Base-by-base conservation (phyloP, 2,329 filamentous ascomycete species). In the Hyphodiscus sp. region DNA sequence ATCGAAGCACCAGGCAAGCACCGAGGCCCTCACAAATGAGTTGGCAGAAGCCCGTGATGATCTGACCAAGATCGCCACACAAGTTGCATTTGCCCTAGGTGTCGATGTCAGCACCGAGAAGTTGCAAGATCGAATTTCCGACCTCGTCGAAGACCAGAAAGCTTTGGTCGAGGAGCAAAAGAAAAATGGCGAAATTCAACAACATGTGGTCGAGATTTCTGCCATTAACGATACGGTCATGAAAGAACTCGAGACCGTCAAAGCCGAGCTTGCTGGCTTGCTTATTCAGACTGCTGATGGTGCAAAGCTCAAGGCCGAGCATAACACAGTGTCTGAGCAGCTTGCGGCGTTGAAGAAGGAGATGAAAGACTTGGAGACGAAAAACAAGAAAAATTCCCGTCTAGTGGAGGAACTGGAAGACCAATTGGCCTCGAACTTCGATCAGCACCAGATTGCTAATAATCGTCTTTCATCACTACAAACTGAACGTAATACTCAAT, bases 401-500 rank as follows among this genome's bases (percentile, higher is more conserved):
- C 77, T 99, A 13, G 89, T 99, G 9, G 90, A 97, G 69, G 92
- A 99, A 72, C 83, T 99, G 5, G 94, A 99, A 71, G 92, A 97
- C 64, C 94, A 99, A 70, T 83, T 99, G 51, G 91, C 92, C 67
- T 89, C 81, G 68, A 96, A 94, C 73, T 99, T 91, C 71, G 94
- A 99, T 66, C 89, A 96, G 68, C 91, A 92, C 56, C 89, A 96
- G 67, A 76, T 83, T 55, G 85, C 86, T 13, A 91, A 82, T 69
- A 95, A 96, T 73, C 85, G 92, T 51, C 75, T 97, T 50, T 96
- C 91, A 50, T 85, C 87, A 47, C 76, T 92, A 47, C 86, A 91
- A 66, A 81, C 82, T 18, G 87, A 91, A 70, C 85, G 86, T 47
- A 81, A 85, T 56, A 77, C 78, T 50, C 85, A 91, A 63, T 72